Conservation (phyloP, 2,329 filamentous ascomycete genomes). For the Cryphonectria naterciae region DNA sequence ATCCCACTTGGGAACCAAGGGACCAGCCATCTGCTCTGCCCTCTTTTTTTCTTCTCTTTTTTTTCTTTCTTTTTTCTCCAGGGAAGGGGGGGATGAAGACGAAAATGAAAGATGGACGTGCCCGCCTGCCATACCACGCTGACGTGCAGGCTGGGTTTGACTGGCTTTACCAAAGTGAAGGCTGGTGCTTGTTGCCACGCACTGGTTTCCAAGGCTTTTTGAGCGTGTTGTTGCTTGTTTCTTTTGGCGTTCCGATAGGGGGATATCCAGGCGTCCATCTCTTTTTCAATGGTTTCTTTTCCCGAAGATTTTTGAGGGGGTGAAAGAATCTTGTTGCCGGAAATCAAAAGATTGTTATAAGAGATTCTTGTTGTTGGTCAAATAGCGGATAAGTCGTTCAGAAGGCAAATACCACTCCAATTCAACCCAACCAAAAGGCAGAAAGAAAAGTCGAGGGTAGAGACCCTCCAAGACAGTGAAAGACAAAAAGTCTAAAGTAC, state of each 20-base stretch:
- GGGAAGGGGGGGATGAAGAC: background rate
- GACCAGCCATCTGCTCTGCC: background rate
- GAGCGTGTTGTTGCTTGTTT: background rate
- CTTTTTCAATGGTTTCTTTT: background rate
- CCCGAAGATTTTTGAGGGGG: background rate
- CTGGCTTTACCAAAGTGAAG: background rate
- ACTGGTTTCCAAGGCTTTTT: background rate
- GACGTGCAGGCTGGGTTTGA: background rate
- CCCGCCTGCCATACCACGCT: constrained; percentile 1
- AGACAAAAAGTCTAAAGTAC: background rate
- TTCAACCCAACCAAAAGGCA: background rate
- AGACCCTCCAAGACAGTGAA: background rate
- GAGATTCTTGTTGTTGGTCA: background rate
- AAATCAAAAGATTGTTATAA: constrained; percentile 1
- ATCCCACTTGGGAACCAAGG: constrained; percentile 17
- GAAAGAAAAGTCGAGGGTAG: background rate
- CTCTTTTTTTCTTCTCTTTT: background rate
- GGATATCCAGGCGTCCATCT: background rate
- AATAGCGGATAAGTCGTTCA: background rate
- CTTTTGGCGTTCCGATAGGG: constrained; percentile 6
- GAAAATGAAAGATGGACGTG: background rate
- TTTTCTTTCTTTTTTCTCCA: background rate
- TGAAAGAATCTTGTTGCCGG: background rate
- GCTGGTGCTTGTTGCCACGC: background rate
- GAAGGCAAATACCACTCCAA: background rate